Conservation (phyloP, 768 basidiomycete species). For the Coprinopsis cinerea region DNA sequence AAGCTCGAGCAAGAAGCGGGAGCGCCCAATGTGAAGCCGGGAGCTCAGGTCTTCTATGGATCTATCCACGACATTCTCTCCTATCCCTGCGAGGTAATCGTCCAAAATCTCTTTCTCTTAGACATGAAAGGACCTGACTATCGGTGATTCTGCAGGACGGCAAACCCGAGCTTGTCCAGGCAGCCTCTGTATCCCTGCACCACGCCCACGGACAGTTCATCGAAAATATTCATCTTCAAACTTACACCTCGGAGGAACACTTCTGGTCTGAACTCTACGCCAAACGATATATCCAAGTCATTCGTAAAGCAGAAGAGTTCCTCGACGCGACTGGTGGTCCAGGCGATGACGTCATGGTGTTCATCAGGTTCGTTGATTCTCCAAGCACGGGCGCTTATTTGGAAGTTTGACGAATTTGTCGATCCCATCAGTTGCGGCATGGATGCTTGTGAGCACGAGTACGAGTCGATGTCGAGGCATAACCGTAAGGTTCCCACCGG, state of each 20-base stretch:
- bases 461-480: constrained; percentile 87
- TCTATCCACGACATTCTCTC: constrained; percentile 92
- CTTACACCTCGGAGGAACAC: constrained; percentile 63
- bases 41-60: constrained; percentile 76
- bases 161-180: constrained; percentile 69
- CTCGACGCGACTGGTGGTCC: constrained; percentile 58
- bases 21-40: constrained; percentile 26
- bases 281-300: constrained; percentile 50
- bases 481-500: constrained; percentile 80
- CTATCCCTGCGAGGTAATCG: constrained; percentile 80
- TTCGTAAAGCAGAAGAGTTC: constrained; percentile 68
- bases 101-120: not conserved
- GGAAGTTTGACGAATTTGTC: not conserved
- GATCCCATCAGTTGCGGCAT: constrained; percentile 69
- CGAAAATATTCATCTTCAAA: constrained; percentile 78
- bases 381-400: not conserved
- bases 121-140: not conserved
- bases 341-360: constrained; percentile 68
- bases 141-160: constrained; percentile 77
- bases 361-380: constrained; percentile 63
- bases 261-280: constrained; percentile 76
- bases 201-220: constrained; percentile 84
- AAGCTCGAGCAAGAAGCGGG: constrained; percentile 51
- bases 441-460: constrained; percentile 92
- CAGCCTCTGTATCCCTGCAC: constrained; percentile 77